A percentile compares a stretch with the other conserved stretches of the same genome.
phyloP scores from a whole-genome alignment of 2,329 filamentous ascomycete species.

The Epicoccum nigrum region DNA sequence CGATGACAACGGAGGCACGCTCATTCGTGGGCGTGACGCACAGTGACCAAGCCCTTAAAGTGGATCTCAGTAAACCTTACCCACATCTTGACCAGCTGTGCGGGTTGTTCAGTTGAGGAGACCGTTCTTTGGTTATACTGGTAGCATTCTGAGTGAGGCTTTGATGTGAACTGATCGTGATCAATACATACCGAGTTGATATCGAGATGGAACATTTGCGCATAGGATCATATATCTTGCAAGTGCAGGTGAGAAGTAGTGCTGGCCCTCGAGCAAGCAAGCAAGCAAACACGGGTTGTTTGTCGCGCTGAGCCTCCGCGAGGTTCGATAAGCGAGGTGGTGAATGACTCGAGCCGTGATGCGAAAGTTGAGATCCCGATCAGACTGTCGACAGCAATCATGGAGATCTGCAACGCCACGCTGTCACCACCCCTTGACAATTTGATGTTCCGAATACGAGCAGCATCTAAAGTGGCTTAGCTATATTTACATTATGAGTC shows the following conservation, averaged over 20 bases:
- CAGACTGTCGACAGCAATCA: neutral
- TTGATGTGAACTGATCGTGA: too few relatives aligned
- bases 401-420: conserved; percentile 4
- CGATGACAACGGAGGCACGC: conserved; percentile 9
- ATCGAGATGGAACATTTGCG: too few relatives aligned
- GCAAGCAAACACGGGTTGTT: too few relatives aligned
- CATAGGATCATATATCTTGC: too few relatives aligned
- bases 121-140: neutral
- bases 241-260: too few relatives aligned
- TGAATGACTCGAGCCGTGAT: neutral
- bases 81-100: neutral
- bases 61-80: conserved; percentile 1
- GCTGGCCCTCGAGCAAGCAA: too few relatives aligned
- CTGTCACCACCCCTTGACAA: neutral
- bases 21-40: conserved; percentile 1
- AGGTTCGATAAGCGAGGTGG: neutral
- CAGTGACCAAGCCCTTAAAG: neutral
- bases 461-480: neutral
- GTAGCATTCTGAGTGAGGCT: too few relatives aligned
- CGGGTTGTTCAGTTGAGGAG: neutral
- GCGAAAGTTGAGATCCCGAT: conserved; percentile 7
- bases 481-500: neutral
- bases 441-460: neutral
- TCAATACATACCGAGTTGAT: too few relatives aligned
- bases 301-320: neutral